A percentile compares a stretch with the other conserved stretches of the same genome.
phyloP scores from a whole-genome alignment of 495 filamentous ascomycete genomes.

The Penicillium egyptiacum region DNA sequence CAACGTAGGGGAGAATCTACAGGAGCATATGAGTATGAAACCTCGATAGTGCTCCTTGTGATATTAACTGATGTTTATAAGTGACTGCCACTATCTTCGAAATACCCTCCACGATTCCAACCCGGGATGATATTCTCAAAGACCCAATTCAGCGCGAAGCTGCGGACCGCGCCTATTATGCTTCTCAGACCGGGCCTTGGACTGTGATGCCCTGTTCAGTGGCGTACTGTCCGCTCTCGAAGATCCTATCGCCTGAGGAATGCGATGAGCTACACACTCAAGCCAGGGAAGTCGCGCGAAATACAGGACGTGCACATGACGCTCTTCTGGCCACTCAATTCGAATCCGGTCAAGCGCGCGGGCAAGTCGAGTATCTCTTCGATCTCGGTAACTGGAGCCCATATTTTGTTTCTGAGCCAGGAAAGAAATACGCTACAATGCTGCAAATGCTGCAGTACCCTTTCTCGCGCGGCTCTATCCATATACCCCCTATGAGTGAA shows the following conservation, averaged over 20 bases:
- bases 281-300: conserved; percentile 1
- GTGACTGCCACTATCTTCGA: conserved; percentile 50
- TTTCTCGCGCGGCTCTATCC: conserved; percentile 49
- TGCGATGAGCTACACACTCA: conserved; percentile 12
- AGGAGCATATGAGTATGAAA: conserved; percentile 52
- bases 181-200: conserved; percentile 34
- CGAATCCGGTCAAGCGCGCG: conserved; percentile 27
- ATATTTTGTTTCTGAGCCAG: conserved; percentile 35
- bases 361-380: conserved; percentile 54
- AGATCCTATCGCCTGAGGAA: conserved; percentile 28
- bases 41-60: background rate
- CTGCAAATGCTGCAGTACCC: conserved; percentile 56
- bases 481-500: conserved; percentile 32
- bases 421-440: conserved; percentile 53
- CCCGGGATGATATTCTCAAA: conserved; percentile 43
- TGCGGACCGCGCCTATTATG: conserved; percentile 35
- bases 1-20: conserved; percentile 56
- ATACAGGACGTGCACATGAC: conserved; percentile 7
- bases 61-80: conserved; percentile 13
- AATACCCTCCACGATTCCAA: conserved; percentile 39
- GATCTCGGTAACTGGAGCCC: conserved; percentile 52
- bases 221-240: conserved; percentile 45
- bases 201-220: conserved; percentile 43
- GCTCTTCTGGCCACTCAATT: conserved; percentile 32
- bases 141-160: conserved; percentile 32